Evolutionary conservation across 2,329 filamentous ascomycete species (phyloP), one percentile per base, ranked within the genome.

Genomic region (Aspergillus neoniger): DNA sequence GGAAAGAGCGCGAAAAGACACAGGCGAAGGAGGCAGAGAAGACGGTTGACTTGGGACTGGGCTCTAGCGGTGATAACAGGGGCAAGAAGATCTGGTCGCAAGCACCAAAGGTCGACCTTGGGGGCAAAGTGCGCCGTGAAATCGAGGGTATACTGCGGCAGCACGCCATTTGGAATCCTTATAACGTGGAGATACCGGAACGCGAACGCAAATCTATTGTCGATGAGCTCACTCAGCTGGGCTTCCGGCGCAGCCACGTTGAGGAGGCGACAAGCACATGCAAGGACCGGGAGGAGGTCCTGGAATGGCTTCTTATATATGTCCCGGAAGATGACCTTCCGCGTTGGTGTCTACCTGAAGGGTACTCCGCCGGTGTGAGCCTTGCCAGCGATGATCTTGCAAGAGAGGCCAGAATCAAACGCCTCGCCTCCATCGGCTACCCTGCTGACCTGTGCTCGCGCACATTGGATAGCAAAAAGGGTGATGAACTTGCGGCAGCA

Each of bases 281-380:
- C 79, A 96, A 94, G 75, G 92, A 96, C 73, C 85, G 90, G 30
- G 93, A 97, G 73, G 95, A 99, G 77, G 89, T 92, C 15, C 83
- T 99, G 2, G 94, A 98, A 74, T 99, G 95, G 95, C 83, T 99
- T 15, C 84, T 99, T 52, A 93, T 98, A 55, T 94, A 99, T 76
- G 92, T 99, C 2, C 95, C 95, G 1, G 95, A 99, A 73, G 95
- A 99, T 72, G 95, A 98, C 70, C 80, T 98, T n/a, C 95, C 95
- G 1, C 82, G 85, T 6, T 98, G 94, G 92, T 91, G 91, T 68
- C 80, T 99, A 44, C 95, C 95, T 0, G 93, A 96, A 76, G 91
- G 88, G 63, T 99, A 99, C 74, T 88, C 91, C 10, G 94, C 93
- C 28, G 95, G 95, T 21, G 88, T 98, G 25, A 92, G 89, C 48